phyloP scores from a whole-genome alignment of 192 early-diverging fungal genomes.

The Podila clonocystis region DNA sequence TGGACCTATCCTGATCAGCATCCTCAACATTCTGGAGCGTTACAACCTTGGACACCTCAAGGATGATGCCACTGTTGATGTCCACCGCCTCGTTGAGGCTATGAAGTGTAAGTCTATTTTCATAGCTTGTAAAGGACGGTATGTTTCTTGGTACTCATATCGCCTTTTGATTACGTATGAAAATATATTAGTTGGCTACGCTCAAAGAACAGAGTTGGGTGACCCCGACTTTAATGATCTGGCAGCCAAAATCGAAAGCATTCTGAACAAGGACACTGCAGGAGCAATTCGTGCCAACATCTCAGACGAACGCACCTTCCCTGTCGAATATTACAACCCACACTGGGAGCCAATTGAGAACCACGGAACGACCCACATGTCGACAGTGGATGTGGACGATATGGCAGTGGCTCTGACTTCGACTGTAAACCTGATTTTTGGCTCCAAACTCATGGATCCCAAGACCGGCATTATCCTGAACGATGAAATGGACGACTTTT shows the following conservation, averaged over 20 bases:
- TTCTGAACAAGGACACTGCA: conserved; percentile 78
- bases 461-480: conserved; percentile 93
- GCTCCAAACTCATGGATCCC: conserved; percentile 88
- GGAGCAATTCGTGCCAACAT: conserved; percentile 76
- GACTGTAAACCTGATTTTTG: conserved; percentile 90
- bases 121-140: background rate
- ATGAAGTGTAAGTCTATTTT: conserved; percentile 69
- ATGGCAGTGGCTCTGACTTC: conserved; percentile 85
- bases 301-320: conserved; percentile 75
- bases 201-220: conserved; percentile 82
- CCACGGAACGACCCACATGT: conserved; percentile 95
- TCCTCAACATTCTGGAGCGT: conserved; percentile 90
- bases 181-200: conserved; percentile 69
- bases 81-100: conserved; percentile 89
- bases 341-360: conserved; percentile 77
- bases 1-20: conserved; percentile 82
- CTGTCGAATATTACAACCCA: conserved; percentile 80
- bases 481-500: conserved; percentile 97
- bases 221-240: conserved; percentile 85
- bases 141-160: background rate
- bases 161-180: too few relatives aligned
- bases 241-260: conserved; percentile 60
- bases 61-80: conserved; percentile 62
- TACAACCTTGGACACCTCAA: conserved; percentile 73
- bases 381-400: conserved; percentile 77